These are phyloP conservation scores for Quercus tomentella DNA, from an alignment of 331 rosid species.

Conservation along the genomic window DNA sequence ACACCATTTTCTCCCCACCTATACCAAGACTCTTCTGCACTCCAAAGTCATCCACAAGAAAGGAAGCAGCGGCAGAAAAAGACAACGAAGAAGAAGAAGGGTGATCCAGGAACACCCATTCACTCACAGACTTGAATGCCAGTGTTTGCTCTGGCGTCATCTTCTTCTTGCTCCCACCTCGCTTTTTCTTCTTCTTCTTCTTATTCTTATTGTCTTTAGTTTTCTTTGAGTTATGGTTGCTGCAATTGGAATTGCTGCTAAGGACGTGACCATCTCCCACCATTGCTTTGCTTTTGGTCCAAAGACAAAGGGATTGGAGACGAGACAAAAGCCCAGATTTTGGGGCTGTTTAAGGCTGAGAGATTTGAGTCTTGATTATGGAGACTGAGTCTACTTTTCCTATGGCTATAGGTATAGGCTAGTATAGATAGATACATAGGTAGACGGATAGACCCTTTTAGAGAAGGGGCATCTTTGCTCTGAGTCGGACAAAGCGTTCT, in stretches of 20 bases:
- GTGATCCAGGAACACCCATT: constrained; percentile 74
- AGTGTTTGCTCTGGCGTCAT: constrained; percentile 75
- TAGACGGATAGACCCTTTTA: constrained; percentile 1
- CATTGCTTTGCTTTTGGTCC: constrained; percentile 21
- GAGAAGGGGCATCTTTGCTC: not conserved
- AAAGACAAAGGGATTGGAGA: not conserved
- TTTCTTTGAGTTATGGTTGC: constrained; percentile 24
- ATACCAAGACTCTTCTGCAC: constrained; percentile 51
- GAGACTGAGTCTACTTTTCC: not conserved
- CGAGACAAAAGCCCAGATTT: too few species aligned
- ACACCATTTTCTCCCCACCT: constrained; percentile 56
- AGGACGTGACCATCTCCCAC: constrained; percentile 44
- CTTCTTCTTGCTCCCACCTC: constrained; percentile 80
- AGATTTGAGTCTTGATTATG: constrained; percentile 10
- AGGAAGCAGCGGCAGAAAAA: constrained; percentile 26
- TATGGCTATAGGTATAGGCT: not conserved
- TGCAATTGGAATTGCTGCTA: constrained; percentile 25
- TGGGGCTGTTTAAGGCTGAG: too few species aligned
- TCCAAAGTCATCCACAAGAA: constrained; percentile 72
- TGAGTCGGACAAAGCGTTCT: constrained; percentile 6
- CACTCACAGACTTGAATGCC: constrained; percentile 70
- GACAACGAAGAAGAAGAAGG: constrained; percentile 1
- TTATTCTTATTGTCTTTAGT: constrained; percentile 19
- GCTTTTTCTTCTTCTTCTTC: constrained; percentile 66
- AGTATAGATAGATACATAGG: not conserved